phyloP scores from a whole-genome alignment of 2,329 filamentous ascomycete genomes.

The Onygena corvina region DNA sequence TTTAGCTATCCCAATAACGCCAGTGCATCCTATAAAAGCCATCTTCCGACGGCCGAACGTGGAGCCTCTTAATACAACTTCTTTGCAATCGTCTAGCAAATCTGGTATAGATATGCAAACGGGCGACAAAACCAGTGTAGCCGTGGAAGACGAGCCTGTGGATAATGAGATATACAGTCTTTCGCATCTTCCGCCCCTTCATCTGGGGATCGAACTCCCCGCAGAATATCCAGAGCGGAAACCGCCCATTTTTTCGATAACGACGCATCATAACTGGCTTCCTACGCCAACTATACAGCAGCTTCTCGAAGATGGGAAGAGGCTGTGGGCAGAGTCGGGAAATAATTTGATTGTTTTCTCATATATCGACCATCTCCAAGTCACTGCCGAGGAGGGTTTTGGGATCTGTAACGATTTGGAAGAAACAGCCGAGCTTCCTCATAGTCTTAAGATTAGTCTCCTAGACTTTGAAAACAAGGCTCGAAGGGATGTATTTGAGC shows the following conservation, averaged over 20 bases:
- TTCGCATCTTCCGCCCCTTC: slow-evolving; percentile 46
- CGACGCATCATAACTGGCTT: slow-evolving; percentile 43
- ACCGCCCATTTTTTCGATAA: slow-evolving; percentile 41
- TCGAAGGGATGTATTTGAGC: slow-evolving; percentile 63
- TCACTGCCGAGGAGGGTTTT: slow-evolving; percentile 45
- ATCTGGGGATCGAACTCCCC: slow-evolving; percentile 42
- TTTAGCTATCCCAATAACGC: slow-evolving; percentile 46
- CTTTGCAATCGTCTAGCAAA: not conserved
- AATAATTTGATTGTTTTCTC: slow-evolving; percentile 45
- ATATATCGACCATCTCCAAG: slow-evolving; percentile 50
- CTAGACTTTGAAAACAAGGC: slow-evolving; percentile 67
- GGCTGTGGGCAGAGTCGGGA: slow-evolving; percentile 50
- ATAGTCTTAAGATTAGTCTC: slow-evolving; percentile 52
- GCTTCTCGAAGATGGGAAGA: slow-evolving; percentile 37
- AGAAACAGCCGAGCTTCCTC: slow-evolving; percentile 37
- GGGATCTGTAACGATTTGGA: slow-evolving; percentile 33
- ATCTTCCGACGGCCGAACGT: slow-evolving; percentile 24
- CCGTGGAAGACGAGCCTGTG: not conserved
- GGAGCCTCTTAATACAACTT: not conserved
- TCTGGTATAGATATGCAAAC: not conserved
- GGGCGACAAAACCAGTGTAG: not conserved
- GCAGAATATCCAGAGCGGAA: slow-evolving; percentile 43
- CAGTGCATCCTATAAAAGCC: slow-evolving; percentile 41
- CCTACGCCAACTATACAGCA: slow-evolving; percentile 33
- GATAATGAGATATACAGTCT: slow-evolving; percentile 35